Percentiles rank a stretch among this genome's conserved stretches.
Conservation (phyloP, 192 early-diverging fungal genomes). For the Podochytrium sp. region DNA sequence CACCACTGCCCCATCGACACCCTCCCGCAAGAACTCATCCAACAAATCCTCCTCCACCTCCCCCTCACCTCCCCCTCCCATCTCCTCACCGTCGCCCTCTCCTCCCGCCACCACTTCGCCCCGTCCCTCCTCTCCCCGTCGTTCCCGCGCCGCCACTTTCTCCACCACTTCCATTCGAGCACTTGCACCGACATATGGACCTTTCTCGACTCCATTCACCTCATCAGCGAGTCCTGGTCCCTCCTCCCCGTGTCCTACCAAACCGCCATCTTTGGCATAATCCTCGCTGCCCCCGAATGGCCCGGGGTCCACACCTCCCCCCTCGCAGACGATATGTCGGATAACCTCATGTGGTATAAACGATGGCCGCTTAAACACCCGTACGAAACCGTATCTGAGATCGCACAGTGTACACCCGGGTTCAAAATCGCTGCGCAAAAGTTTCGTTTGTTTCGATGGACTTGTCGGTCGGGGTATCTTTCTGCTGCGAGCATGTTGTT, state of each 20-base stretch:
- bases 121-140: neutral
- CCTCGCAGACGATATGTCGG: neutral
- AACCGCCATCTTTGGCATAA: neutral
- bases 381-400: neutral
- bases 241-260: neutral
- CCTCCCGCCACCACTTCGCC: neutral
- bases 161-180: neutral
- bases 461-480: neutral
- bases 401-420: neutral
- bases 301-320: neutral
- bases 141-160: neutral
- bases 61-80: neutral
- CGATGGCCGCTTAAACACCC: neutral
- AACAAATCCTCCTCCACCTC: neutral
- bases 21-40: neutral
- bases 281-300: neutral
- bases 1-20: neutral
- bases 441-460: neutral
- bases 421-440: neutral
- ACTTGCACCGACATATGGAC: neutral
- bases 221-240: neutral
- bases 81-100: neutral
- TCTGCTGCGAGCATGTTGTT: neutral
- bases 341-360: neutral
- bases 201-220: neutral